A percentile compares a stretch with the other conserved stretches of the same genome.
These are phyloP conservation scores for Crithidia acanthocephali DNA, from an alignment of 208 protist genomes.

Conservation along the genomic window DNA sequence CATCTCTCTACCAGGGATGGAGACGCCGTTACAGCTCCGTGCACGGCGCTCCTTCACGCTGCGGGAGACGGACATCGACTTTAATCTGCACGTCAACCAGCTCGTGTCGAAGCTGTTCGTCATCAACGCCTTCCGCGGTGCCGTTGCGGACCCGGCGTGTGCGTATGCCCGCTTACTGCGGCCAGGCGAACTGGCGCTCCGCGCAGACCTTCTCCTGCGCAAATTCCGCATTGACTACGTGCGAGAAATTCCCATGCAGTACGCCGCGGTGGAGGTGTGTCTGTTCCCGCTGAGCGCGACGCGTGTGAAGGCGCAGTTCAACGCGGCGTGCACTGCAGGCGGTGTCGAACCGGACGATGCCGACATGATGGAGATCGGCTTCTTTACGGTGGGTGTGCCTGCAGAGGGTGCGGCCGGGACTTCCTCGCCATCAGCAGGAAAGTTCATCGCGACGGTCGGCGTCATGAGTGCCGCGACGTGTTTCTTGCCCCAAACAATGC, in stretches of 20 bases:
- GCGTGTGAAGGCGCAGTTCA: slow-evolving; percentile 15
- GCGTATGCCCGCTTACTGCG: slow-evolving; percentile 41
- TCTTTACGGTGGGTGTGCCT: slow-evolving; percentile 45
- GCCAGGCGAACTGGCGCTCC: slow-evolving; percentile 30
- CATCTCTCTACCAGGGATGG: neutral
- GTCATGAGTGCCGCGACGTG: slow-evolving; percentile 29
- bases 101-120: slow-evolving; percentile 54
- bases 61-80: slow-evolving; percentile 75
- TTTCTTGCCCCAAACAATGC: slow-evolving; percentile 21
- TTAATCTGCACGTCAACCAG: slow-evolving; percentile 83
- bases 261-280: slow-evolving; percentile 36
- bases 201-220: slow-evolving; percentile 55
- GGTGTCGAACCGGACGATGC: neutral
- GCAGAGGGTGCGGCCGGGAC: neutral
- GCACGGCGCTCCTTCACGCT: slow-evolving; percentile 38
- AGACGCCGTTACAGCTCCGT: neutral
- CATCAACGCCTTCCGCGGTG: slow-evolving; percentile 59
- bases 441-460: slow-evolving; percentile 50
- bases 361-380: slow-evolving; percentile 43
- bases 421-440: neutral
- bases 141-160: slow-evolving; percentile 25
- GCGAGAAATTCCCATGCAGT: slow-evolving; percentile 53
- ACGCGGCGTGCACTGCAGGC: neutral
- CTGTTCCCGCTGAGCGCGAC: slow-evolving; percentile 29
- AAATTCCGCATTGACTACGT: slow-evolving; percentile 76